These are phyloP conservation scores for Boletus subcaerulescens DNA, from an alignment of 768 basidiomycete species.

Conservation along the genomic window DNA sequence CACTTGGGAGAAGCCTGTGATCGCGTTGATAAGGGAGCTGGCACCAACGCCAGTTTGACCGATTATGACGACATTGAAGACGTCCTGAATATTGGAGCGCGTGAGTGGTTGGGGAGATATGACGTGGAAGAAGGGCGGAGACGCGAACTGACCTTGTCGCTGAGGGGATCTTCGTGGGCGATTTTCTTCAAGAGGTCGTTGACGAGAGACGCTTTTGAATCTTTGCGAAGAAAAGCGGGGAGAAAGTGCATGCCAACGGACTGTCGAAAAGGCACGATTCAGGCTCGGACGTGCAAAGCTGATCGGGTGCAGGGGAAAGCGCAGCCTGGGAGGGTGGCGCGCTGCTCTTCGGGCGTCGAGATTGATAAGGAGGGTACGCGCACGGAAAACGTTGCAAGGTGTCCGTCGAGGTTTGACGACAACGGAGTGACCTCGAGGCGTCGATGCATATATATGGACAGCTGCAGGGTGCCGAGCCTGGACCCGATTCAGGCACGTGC, in stretches of 20 bases:
- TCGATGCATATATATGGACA: constrained; percentile 12
- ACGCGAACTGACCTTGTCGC: constrained; percentile 20
- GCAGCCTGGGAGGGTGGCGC: constrained; percentile 6
- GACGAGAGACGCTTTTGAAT: constrained; percentile 22
- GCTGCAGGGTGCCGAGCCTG: not conserved
- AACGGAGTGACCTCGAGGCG: constrained; percentile 15
- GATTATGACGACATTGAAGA: constrained; percentile 31
- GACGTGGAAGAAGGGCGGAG: not conserved
- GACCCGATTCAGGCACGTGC: constrained; percentile 2
- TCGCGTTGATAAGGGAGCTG: constrained; percentile 42
- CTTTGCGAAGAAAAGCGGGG: constrained; percentile 27
- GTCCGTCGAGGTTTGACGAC: constrained; percentile 10
- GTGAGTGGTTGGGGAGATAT: not conserved
- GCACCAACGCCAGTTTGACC: constrained; percentile 34
- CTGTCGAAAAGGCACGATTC: not conserved
- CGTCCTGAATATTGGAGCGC: constrained; percentile 12
- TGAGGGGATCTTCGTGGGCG: constrained; percentile 17
- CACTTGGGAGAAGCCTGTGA: constrained; percentile 20
- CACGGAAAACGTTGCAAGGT: constrained; percentile 12
- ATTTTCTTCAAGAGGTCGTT: constrained; percentile 25
- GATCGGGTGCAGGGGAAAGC: constrained; percentile 12
- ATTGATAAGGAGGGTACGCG: constrained; percentile 5
- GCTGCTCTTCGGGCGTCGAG: constrained; percentile 10
- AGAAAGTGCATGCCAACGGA: constrained; percentile 24
- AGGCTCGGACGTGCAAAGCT: not conserved